Percentiles rank a stretch among this genome's conserved stretches.
Evolutionary conservation across 2,329 filamentous ascomycete genomes (phyloP).

Genomic region (Phialemonium atrogriseum): DNA sequence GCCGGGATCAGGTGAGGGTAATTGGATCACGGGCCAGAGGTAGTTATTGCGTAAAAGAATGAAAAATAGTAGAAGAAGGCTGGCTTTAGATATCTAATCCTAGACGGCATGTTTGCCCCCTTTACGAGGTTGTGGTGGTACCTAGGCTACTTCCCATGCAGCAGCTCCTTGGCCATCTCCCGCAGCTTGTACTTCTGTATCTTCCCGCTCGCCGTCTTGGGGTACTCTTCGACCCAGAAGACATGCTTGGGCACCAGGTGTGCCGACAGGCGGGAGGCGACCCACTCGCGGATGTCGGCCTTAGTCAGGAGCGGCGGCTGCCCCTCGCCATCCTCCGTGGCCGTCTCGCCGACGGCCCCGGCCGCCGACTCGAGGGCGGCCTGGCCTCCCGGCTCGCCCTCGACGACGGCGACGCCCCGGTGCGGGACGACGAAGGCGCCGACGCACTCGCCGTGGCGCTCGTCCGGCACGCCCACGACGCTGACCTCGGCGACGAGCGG

Average conservation of each 20-base stretch:
- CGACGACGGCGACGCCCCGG: conserved; percentile 21
- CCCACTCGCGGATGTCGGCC: conserved; percentile 62
- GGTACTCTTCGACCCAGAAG: conserved; percentile 80
- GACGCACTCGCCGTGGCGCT: conserved; percentile 77
- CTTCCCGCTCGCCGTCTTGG: conserved; percentile 94
- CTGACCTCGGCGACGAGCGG: conserved; percentile 64
- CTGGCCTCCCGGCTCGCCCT: conserved; percentile 13
- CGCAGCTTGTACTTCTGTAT: conserved; percentile 88
- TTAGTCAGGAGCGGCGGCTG: conserved; percentile 42
- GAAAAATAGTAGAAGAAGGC: no score
- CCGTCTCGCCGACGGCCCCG: conserved; percentile 8
- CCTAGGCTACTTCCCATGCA: conserved; percentile 2
- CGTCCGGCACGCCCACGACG: conserved; percentile 77
- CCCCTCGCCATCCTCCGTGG: no score
- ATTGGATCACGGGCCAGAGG: no score
- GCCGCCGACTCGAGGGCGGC: conserved; percentile 2
- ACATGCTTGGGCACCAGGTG: conserved; percentile 83
- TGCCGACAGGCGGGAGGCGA: conserved; percentile 56
- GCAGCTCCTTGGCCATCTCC: conserved; percentile 46
- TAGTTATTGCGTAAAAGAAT: no score
- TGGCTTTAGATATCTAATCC: no score
- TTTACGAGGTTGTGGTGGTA: no score
- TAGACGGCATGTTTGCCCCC: no score
- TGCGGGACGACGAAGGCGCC: conserved; percentile 68
- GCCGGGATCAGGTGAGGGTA: no score